Evolutionary conservation across 2,329 filamentous ascomycete species (phyloP).

Genomic region (Daldinia sp.): DNA sequence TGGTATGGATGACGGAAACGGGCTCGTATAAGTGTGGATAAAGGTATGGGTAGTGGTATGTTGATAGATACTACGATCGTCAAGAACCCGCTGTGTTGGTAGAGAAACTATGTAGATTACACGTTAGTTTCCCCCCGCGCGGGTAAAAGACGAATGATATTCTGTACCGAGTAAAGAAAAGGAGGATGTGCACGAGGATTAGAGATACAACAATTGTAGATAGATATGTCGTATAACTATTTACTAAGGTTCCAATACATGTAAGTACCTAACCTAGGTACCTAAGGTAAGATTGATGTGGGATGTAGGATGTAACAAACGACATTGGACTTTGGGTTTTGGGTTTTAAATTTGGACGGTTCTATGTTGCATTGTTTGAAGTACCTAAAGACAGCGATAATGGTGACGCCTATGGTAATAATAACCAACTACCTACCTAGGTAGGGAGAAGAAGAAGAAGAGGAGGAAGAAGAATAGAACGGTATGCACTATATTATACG

Average conservation of each 20-base stretch:
- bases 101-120: not conserved
- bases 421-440: not conserved
- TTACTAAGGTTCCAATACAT: not conserved
- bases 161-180: not conserved
- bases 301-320: too few relatives aligned
- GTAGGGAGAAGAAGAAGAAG: not conserved
- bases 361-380: not conserved
- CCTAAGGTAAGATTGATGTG: too few relatives aligned
- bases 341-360: not conserved
- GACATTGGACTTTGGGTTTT: too few relatives aligned
- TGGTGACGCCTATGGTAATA: too few relatives aligned
- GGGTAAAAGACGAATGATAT: not conserved
- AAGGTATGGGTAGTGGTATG: not conserved
- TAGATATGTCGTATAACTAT: not conserved
- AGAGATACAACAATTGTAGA: too few relatives aligned
- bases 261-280: not conserved
- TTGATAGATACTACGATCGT: not conserved
- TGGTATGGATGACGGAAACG: not conserved
- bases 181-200: not conserved
- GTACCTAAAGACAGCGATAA: too few relatives aligned
- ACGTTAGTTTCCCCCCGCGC: too few relatives aligned
- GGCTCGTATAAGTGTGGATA: slow-evolving; percentile 7
- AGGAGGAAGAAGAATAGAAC: not conserved
- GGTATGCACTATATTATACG: not conserved
- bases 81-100: not conserved